These are phyloP conservation scores for Pseudomassariella vexata DNA, from an alignment of 2,329 filamentous ascomycete species.

Conservation along the genomic window DNA sequence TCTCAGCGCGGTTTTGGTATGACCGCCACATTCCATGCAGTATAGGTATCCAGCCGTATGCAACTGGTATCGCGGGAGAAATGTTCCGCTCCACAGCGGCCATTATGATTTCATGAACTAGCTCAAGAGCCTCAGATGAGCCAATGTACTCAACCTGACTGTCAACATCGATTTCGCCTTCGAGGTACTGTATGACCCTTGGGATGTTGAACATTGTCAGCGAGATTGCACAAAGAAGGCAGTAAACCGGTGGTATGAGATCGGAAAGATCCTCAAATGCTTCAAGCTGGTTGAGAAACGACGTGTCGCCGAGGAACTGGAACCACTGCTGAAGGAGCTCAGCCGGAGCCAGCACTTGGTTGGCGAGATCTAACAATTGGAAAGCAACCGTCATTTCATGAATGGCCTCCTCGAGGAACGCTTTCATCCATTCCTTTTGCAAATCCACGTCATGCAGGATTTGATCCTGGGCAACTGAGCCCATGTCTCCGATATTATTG, in stretches of 20 bases:
- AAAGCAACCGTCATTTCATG: conserved; percentile 72
- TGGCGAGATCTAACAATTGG: conserved; percentile 57
- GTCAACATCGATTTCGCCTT: conserved; percentile 40
- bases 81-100: conserved; percentile 49
- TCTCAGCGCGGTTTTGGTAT: conserved; percentile 56
- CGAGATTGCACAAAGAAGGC: conserved; percentile 64
- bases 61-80: conserved; percentile 63
- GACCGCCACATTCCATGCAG: conserved; percentile 62
- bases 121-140: conserved; percentile 62
- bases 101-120: conserved; percentile 67
- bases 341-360: conserved; percentile 49
- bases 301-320: conserved; percentile 59
- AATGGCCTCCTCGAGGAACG: conserved; percentile 56
- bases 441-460: conserved; percentile 17
- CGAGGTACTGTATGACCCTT: conserved; percentile 49
- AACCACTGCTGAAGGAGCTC: conserved; percentile 67
- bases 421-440: conserved; percentile 20
- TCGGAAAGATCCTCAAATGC: conserved; percentile 24
- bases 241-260: conserved; percentile 60
- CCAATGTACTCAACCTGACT: conserved; percentile 55
- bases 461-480: conserved; percentile 45
- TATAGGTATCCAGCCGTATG: conserved; percentile 78
- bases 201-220: conserved; percentile 65
- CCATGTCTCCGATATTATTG: conserved; percentile 41
- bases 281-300: conserved; percentile 63